Evolutionary conservation across 257 asterid genomes (phyloP), one percentile per base, ranked within the genome.

Genomic region (Handroanthus guayacan): DNA sequence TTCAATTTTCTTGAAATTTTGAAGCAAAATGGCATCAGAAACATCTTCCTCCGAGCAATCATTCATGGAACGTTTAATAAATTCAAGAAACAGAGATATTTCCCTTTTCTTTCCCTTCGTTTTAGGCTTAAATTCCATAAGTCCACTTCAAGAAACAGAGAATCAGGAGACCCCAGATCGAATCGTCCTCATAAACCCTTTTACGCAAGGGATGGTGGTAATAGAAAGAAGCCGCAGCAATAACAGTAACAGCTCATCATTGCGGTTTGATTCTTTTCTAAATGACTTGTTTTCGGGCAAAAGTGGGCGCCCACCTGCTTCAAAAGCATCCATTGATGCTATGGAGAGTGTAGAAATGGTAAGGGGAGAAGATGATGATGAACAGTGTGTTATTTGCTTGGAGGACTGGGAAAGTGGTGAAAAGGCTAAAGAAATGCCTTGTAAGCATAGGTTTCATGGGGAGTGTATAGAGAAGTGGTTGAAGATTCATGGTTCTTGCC

Each of bases 401-500:
- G 97, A 92, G 76, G 95, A 87, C 12, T 89, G 87, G 91, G 82
- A 48, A 47, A 62, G 51, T 39, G 86, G 89, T 2, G 80, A 71
- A 13, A 74, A 71, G 80, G 97, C 78, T 60, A 91, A 79, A 57
- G 86, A 83, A 52, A 93, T 93, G 93, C 97, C 98, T 2, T 93
- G 98, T 57, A 81, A 82, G 81, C 98, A 93, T 72, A 81, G 67
- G 41, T 93, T 91, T 76, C 95, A 89, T 62, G 86, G 82, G 2
- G 84, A 75, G 18, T 89, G 97, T 58, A 63, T 93, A 9, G 92
- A 83, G 70, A 91, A 84, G 34, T 93, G 98, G 98, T 57, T 93
- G 82, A 80, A 62, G 10, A 75, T 84, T 62, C 94, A 93, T 58
- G 98, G 97, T 16, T 79, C 97, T 18, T 91, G 98, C 83, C 98